Conservation (phyloP, 1,284 basidiomycete genomes). For the Ganoderma multipileum region DNA sequence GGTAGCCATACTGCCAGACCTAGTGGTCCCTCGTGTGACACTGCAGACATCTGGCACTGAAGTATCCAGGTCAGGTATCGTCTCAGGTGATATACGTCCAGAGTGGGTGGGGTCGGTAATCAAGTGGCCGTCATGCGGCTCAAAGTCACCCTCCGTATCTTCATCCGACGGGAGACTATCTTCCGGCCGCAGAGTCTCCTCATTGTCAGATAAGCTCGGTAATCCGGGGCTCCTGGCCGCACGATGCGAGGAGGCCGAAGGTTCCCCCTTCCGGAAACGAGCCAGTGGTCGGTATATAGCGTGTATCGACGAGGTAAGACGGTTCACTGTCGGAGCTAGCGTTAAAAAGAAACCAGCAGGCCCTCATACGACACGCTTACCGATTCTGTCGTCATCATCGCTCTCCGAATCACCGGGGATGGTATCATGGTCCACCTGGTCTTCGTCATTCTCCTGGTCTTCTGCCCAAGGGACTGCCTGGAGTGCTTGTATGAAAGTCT, state of each 20-base stretch:
- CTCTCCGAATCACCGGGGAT: slow-evolving; percentile 59
- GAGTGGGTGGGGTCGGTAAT: slow-evolving; percentile 22
- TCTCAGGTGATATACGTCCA: slow-evolving; percentile 25
- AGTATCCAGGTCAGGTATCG: slow-evolving; percentile 21
- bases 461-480: slow-evolving; percentile 82
- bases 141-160: slow-evolving; percentile 67
- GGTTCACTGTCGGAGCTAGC: slow-evolving; percentile 36
- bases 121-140: slow-evolving; percentile 45
- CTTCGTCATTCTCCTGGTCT: slow-evolving; percentile 71
- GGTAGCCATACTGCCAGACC: slow-evolving; percentile 69
- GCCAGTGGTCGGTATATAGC: slow-evolving; percentile 85
- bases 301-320: slow-evolving; percentile 83
- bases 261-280: slow-evolving; percentile 58
- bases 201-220: slow-evolving; percentile 36
- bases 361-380: slow-evolving; percentile 34
- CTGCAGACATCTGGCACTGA: slow-evolving; percentile 14
- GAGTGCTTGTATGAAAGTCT: slow-evolving; percentile 84
- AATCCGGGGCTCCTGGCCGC: slow-evolving; percentile 30
- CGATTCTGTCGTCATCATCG: slow-evolving; percentile 61
- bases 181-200: slow-evolving; percentile 39
- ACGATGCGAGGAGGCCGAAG: slow-evolving; percentile 28
- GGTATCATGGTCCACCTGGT: slow-evolving; percentile 52
- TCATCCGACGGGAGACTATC: slow-evolving; percentile 49
- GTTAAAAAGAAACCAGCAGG: background rate
- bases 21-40: slow-evolving; percentile 12